Percentiles rank a stretch among this genome's conserved stretches.
phyloP scores from a whole-genome alignment of 2,329 filamentous ascomycete genomes.

The Paecilomyces sp. region DNA sequence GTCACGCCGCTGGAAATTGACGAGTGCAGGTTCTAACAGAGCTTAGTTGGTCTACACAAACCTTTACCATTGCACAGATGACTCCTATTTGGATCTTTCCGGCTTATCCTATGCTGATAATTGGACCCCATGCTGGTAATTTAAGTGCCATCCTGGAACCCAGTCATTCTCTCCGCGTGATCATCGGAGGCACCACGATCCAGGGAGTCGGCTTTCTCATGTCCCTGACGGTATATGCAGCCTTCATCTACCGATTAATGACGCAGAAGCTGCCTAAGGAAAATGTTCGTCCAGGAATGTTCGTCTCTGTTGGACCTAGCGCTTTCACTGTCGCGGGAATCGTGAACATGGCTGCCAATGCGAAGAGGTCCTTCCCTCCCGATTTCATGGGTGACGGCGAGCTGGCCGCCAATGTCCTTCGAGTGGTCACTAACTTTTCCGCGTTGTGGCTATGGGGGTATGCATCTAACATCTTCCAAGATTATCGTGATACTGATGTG shows the following conservation, averaged over 20 bases:
- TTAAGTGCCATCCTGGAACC: slow-evolving; percentile 43
- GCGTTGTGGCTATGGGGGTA: slow-evolving; percentile 73
- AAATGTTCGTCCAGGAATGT: slow-evolving; percentile 72
- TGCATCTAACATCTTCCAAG: slow-evolving; percentile 5
- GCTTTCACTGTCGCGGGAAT: slow-evolving; percentile 60
- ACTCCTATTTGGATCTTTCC: slow-evolving; percentile 86
- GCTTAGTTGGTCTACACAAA: slow-evolving; percentile 55
- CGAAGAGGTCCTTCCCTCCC: slow-evolving; percentile 37
- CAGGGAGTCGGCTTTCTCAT: slow-evolving; percentile 61
- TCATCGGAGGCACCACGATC: slow-evolving; percentile 53
- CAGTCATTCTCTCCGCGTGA: slow-evolving; percentile 43
- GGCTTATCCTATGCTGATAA: slow-evolving; percentile 71
- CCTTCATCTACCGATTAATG: slow-evolving; percentile 82
- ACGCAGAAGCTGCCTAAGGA: slow-evolving; percentile 77
- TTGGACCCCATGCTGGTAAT: slow-evolving; percentile 64
- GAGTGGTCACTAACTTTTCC: slow-evolving; percentile 54
- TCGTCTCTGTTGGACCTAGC: slow-evolving; percentile 72
- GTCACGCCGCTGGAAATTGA: slow-evolving; percentile 27
- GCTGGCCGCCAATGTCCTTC: slow-evolving; percentile 49
- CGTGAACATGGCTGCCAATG: slow-evolving; percentile 49
- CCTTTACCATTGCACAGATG: slow-evolving; percentile 72
- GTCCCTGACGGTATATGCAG: slow-evolving; percentile 72
- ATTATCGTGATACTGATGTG: slow-evolving; percentile 4
- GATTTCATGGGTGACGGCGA: slow-evolving; percentile 53
- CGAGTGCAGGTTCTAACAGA: slow-evolving; percentile 8